Base-by-base conservation (phyloP, 2,329 filamentous ascomycete species). In the Ophiocordyceps camponoti-floridani region DNA sequence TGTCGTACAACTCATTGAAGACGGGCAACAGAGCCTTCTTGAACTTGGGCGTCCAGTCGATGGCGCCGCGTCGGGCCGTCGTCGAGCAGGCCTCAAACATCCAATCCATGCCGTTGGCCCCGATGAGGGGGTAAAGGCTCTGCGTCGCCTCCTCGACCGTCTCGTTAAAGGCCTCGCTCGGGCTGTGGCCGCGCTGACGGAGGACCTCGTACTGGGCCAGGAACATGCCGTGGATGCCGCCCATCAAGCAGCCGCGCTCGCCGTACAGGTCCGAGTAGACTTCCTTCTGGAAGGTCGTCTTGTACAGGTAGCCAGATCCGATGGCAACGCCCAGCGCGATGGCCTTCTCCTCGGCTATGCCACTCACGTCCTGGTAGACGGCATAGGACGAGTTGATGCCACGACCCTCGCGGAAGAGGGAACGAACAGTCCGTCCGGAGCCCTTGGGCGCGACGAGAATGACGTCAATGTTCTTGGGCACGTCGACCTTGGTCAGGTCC, bases 181-280 rank as follows among this genome's bases (percentile, higher is more conserved):
- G 91, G 69, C 77, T 84, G 82, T 98, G 91, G 69, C 91, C 91
- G 57, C 84, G 83, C 81, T 98, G 91, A 62, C 91, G 88, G 69
- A 98, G 88, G 56, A 98, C 91, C 78, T 98, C 91, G 78, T 98
- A 98, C 75, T 98, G 91, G 50, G 91, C 91, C 56, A 98, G 86
- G 84, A 98, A 98, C 91, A 98, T 98, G 65, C 91, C 91, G 79
- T 98, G 91, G 70, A 98, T 98, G 69, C 91, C 91, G 58, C 91
- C 91, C 91, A 98, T 98, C 61, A 98, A 75, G 81, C 91, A 98
- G 65, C 91, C 91, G 72, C 91, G 88, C 83, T 98, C 91, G 69
- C 91, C 91, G 76, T 98, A 98, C 56, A 98, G 82, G 71, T 96
- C 91, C 51, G 87, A 95, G 84, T 94, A 94, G 64, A 98, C 91